Base-by-base conservation (phyloP, 129 eudicot genomes). In the Lactuca saligna region DNA sequence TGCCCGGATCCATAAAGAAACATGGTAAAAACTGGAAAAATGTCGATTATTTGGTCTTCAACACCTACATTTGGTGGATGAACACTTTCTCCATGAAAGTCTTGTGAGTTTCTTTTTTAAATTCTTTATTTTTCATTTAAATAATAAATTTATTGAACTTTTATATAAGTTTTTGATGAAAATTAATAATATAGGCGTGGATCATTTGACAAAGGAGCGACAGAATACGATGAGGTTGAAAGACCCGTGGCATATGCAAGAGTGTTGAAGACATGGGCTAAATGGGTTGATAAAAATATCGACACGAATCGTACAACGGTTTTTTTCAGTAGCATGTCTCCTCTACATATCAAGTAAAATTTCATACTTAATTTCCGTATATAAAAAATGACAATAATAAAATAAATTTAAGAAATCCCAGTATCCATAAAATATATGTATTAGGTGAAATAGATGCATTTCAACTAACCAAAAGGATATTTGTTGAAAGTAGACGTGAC, bases 1-100 rank as follows among this genome's bases (percentile, higher is more conserved):
- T 85, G 95, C 99, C 99, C 13, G 92, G 82, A 66, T 93, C 99
- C 34, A 89, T 89, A 54, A 57, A 79, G 53, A 89, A 87, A 67
- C 99, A 93, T 71, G 99, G 92, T 62, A 69, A 79, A 31, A 82
- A 89, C 25, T 93, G 99, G 99, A 87, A 81, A 73, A 72, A 81
- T 50, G 99, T 85, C 29, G 99, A 93, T 59, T 89, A 82, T 59
- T 83, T 93, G 71, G 80, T 93, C 62, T 93, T 93, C 75, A 93
- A 93, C 80, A 89, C 99, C 3, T 93, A 93, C 75, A 87, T 93
- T 69, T 93, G 99, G 99, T 93, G 99, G 99, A 93, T 93, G 97
- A 93, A 93, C 81, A 89, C 95, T 38, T 69, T 70, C 77, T 12
- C 80, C 51, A 89, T 93, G 95, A 93, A 93, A 89, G 87, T 93